These are phyloP conservation scores for Leptosphaerulina australis DNA, from an alignment of 2,329 filamentous ascomycete genomes.

Conservation along the genomic window DNA sequence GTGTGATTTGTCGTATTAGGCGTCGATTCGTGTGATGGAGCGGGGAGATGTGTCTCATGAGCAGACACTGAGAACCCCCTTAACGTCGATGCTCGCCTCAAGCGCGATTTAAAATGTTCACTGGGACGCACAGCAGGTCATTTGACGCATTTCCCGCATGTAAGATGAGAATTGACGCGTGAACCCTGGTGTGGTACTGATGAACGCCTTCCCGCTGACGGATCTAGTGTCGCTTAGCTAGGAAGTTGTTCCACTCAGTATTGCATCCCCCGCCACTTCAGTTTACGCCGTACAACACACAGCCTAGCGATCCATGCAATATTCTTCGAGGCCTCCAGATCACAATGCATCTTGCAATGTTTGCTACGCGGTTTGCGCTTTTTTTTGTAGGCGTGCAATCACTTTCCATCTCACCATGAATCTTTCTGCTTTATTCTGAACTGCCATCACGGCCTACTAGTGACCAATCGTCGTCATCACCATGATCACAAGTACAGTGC, in stretches of 20 bases:
- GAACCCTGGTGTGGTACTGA: conserved; percentile 4
- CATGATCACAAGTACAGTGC: conserved; percentile 22
- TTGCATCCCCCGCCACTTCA: conserved; percentile 8
- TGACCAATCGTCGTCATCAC: conserved; percentile 3
- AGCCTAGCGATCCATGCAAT: conserved; percentile 13
- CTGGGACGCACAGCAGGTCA: conserved; percentile 12
- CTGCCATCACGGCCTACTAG: conserved; percentile 2
- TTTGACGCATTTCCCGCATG: conserved; percentile 9
- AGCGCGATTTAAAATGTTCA: conserved; percentile 1
- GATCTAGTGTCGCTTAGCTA: conserved; percentile 9
- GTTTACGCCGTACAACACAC: conserved; percentile 20
- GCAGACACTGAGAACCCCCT: background rate
- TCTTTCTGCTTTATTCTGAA: conserved; percentile 4
- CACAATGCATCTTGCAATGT: conserved; percentile 11
- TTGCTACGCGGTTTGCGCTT: background rate
- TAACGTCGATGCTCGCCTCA: conserved; percentile 2
- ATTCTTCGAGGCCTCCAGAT: conserved; percentile 9
- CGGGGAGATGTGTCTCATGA: conserved; percentile 10
- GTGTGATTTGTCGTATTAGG: conserved; percentile 5
- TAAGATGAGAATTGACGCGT: conserved; percentile 10
- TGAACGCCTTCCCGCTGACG: conserved; percentile 9
- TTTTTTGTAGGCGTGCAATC: background rate
- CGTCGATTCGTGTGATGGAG: conserved; percentile 1
- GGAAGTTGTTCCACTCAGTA: conserved; percentile 1
- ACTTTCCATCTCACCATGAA: conserved; percentile 5